Base-by-base conservation (phyloP, 495 filamentous ascomycete species). In the Cudoniella acicularis region DNA sequence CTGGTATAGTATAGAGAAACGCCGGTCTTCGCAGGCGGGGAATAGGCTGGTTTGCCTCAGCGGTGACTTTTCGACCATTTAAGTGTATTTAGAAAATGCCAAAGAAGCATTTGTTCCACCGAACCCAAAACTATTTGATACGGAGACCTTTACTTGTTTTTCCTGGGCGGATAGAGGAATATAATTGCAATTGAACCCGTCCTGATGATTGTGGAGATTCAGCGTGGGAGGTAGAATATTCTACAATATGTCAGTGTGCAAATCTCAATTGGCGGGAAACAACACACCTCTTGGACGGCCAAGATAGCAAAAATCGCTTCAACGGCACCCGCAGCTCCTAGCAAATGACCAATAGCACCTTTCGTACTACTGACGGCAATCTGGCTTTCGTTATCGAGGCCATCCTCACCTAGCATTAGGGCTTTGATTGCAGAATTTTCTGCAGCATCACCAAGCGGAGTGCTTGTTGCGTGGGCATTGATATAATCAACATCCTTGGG, bases 61-160 rank as follows among this genome's bases (percentile, higher is more conserved):
- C n/a, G n/a, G n/a, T n/a, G n/a, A n/a, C n/a, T n/a, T n/a, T n/a
- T n/a, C n/a, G n/a, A n/a, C n/a, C n/a, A n/a, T n/a, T n/a, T n/a
- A n/a, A n/a, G n/a, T 36, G 30, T 72, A 73, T 64, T 79, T 82
- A 6, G 75, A 81, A 70, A 98, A 96, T 60, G 91, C 93, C 45
- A 98, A 75, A 60, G 83, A 90, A 46, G 92, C 92, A 75, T 98
- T 98, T 9, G 94, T 98, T 25, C 94, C 94, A 10, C 94, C 94
- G 76, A 98, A 98, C 1, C 94, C 94, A 78, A 98, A 98, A 67
- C 93, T 98, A 67, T 98, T 98, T 18, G 90, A 91, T 64, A 98
- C 61, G 27, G 87, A 87, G 23, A 92, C 88, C 56, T 87, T 78
- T 21, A 97, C 84, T 10, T 75, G 57, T 62, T 84, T 84, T 24